Conservation (phyloP, 2,329 filamentous ascomycete genomes). For the Penicillium sp. region DNA sequence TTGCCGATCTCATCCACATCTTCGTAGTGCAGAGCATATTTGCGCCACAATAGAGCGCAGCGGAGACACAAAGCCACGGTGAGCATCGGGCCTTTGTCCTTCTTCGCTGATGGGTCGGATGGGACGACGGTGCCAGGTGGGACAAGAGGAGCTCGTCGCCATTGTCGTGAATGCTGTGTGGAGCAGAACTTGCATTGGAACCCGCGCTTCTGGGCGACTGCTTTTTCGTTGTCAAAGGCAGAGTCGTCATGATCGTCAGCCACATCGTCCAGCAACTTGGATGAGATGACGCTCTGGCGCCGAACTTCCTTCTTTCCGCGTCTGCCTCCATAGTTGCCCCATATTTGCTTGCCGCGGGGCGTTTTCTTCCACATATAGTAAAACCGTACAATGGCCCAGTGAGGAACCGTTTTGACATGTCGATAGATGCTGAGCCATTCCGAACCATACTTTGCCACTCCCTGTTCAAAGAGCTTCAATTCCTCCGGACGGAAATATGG, state of each 20-base stretch:
- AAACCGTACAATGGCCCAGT: slow-evolving; percentile 82
- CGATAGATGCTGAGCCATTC: slow-evolving; percentile 82
- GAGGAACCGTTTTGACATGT: slow-evolving; percentile 77
- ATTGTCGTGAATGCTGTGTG: slow-evolving; percentile 79
- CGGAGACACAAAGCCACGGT: slow-evolving; percentile 85
- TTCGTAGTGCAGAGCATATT: slow-evolving; percentile 95
- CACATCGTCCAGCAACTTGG: slow-evolving; percentile 85
- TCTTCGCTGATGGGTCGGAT: slow-evolving; percentile 66
- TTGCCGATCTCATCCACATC: slow-evolving; percentile 88
- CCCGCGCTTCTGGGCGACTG: slow-evolving; percentile 73
- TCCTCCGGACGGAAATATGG: slow-evolving; percentile 79
- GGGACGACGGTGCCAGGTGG: slow-evolving; percentile 71
- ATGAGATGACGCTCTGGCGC: slow-evolving; percentile 61
- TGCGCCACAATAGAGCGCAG: slow-evolving; percentile 91
- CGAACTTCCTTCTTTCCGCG: slow-evolving; percentile 89
- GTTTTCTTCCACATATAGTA: slow-evolving; percentile 99
- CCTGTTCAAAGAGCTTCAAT: slow-evolving; percentile 89
- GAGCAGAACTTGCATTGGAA: slow-evolving; percentile 96
- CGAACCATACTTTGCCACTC: slow-evolving; percentile 84
- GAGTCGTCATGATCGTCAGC: slow-evolving; percentile 93
- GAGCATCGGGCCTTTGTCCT: slow-evolving; percentile 74
- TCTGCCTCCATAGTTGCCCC: slow-evolving; percentile 84
- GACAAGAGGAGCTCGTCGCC: slow-evolving; percentile 84
- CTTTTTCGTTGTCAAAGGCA: slow-evolving; percentile 90
- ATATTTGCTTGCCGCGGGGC: slow-evolving; percentile 79